Conservation (phyloP, 768 basidiomycete genomes). For the Collybiopsis confluens region DNA sequence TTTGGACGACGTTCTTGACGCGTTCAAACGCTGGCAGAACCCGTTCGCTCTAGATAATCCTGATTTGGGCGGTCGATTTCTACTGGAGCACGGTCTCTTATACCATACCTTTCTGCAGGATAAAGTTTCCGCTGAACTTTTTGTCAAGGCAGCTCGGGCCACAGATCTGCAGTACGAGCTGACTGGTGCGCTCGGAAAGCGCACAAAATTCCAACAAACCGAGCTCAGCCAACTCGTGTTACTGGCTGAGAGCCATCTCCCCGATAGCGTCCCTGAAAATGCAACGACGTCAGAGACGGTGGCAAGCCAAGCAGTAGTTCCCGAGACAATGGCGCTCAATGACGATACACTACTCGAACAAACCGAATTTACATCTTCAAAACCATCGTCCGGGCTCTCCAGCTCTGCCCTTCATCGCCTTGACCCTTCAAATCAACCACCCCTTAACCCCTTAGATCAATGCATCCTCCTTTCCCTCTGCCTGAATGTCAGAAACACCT, state of each 20-base stretch:
- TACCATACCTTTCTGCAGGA: conserved; percentile 75
- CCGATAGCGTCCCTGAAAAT: conserved; percentile 23
- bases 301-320: conserved; percentile 35
- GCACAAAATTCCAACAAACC: conserved; percentile 88
- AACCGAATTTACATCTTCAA: conserved; percentile 84
- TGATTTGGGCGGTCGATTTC: conserved; percentile 63
- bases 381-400: conserved; percentile 33
- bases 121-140: conserved; percentile 70
- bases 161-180: conserved; percentile 85
- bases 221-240: conserved; percentile 89
- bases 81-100: conserved; percentile 76
- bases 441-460: conserved; percentile 91
- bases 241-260: conserved; percentile 78
- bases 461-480: conserved; percentile 88
- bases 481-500: conserved; percentile 85
- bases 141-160: conserved; percentile 71
- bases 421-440: conserved; percentile 79
- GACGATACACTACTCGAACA: conserved; percentile 96
- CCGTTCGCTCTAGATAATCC: conserved; percentile 42
- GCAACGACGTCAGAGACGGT: conserved; percentile 7
- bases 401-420: conserved; percentile 58
- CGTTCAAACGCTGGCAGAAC: conserved; percentile 35
- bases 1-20: conserved; percentile 34
- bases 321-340: conserved; percentile 81
- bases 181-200: conserved; percentile 88